Conservation (phyloP, 2,329 filamentous ascomycete species). For the Neopestalotiopsis rosae region DNA sequence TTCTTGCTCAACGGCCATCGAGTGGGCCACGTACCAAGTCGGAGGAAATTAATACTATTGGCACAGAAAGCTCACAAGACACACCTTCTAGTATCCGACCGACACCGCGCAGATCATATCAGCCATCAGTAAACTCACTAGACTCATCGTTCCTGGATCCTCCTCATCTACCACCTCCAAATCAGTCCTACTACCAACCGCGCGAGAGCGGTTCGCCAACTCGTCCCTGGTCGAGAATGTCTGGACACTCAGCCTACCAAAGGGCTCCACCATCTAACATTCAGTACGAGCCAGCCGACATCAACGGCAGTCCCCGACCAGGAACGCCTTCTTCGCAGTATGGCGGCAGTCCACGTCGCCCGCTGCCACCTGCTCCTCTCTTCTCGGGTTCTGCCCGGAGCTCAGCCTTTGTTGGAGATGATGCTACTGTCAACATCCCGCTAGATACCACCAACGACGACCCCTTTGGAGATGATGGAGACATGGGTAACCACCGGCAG, state of each 20-base stretch:
- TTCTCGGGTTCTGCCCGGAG: slow-evolving; percentile 66
- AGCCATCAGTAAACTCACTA: slow-evolving; percentile 56
- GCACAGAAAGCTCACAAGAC: slow-evolving; percentile 46
- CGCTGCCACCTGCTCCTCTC: slow-evolving; percentile 85
- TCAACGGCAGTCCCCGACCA: slow-evolving; percentile 88
- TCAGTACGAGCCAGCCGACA: slow-evolving; percentile 83
- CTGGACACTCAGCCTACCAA: slow-evolving; percentile 64
- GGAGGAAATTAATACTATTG: slow-evolving; percentile 22
- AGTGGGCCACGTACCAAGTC: slow-evolving; percentile 23
- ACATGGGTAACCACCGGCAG: slow-evolving; percentile 60
- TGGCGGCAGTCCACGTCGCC: slow-evolving; percentile 83
- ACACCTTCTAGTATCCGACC: slow-evolving; percentile 49
- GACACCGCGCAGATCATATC: slow-evolving; percentile 52
- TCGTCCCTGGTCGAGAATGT: slow-evolving; percentile 57
- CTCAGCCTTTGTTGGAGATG: slow-evolving; percentile 64
- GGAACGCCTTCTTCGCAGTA: slow-evolving; percentile 91
- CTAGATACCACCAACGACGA: slow-evolving; percentile 69
- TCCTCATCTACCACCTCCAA: slow-evolving; percentile 65
- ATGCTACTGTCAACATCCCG: slow-evolving; percentile 75
- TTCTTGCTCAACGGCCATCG: slow-evolving; percentile 35
- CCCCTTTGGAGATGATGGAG: slow-evolving; percentile 70
- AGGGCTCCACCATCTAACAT: slow-evolving; percentile 74
- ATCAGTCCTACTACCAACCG: slow-evolving; percentile 66
- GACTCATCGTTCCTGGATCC: slow-evolving; percentile 61
- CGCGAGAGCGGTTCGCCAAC: slow-evolving; percentile 57